Conservation (phyloP, 169 alveolate genomes). For the Plasmodium gonderi region DNA sequence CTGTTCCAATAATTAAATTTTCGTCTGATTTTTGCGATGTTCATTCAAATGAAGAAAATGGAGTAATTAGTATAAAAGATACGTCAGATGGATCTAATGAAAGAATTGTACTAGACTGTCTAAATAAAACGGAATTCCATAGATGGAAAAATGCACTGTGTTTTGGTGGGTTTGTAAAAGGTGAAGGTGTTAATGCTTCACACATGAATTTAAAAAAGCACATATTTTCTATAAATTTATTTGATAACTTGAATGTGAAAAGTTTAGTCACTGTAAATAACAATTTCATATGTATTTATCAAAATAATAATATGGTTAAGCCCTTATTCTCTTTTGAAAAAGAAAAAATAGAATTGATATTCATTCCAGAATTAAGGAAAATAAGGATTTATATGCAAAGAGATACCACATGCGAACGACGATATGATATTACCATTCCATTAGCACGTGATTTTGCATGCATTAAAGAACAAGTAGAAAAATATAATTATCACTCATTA, state of each 20-base stretch:
- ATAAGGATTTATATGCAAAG: conserved; percentile 79
- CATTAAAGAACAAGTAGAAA: conserved; percentile 45
- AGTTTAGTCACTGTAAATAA: conserved; percentile 15
- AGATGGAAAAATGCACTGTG: conserved; percentile 84
- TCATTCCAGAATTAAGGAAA: conserved; percentile 75
- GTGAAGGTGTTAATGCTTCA: conserved; percentile 10
- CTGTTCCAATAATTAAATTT: conserved; percentile 82
- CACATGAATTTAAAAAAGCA: conserved; percentile 78
- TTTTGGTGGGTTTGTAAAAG: conserved; percentile 82
- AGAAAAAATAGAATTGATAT: conserved; percentile 59
- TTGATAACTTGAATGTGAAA: conserved; percentile 73
- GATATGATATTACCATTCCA: conserved; percentile 81
- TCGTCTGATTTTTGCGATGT: conserved; percentile 76
- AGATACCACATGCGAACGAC: conserved; percentile 79
- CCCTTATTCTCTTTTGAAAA: conserved; percentile 81
- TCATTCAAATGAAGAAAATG: conserved; percentile 62
- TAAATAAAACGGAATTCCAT: conserved; percentile 77
- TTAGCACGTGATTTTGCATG: conserved; percentile 77
- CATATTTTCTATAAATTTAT: conserved; percentile 83
- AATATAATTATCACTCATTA: conserved; percentile 36
- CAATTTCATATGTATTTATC: conserved; percentile 71
- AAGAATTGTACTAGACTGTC: conserved; percentile 80
- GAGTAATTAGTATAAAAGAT: conserved; percentile 76
- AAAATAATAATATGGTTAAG: conserved; percentile 42
- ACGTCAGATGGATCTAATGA: conserved; percentile 41